A percentile compares a stretch with the other conserved stretches of the same genome.
phyloP scores from a whole-genome alignment of 306 rosid genomes.

The Acacia confusa region DNA sequence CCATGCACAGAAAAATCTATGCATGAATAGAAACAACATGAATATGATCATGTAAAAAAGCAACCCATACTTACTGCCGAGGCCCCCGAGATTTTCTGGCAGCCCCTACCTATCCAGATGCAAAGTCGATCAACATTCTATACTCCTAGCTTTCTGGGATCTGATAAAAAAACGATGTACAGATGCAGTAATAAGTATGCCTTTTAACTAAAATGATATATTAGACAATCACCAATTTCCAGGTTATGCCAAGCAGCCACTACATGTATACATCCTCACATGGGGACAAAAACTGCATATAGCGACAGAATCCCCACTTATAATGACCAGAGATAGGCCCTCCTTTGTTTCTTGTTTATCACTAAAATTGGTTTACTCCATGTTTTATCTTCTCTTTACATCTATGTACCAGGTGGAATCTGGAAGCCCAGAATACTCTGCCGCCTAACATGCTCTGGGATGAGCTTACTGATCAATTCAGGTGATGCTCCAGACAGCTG shows the following conservation, averaged over 20 bases:
- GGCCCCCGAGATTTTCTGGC: slow-evolving; percentile 30
- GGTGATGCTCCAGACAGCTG: slow-evolving; percentile 79
- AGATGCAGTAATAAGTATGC: slow-evolving; percentile 32
- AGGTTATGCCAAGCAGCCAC: slow-evolving; percentile 52
- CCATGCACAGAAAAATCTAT: background rate
- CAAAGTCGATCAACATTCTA: slow-evolving; percentile 30
- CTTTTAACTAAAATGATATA: slow-evolving; percentile 46
- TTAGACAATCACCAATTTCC: slow-evolving; percentile 48
- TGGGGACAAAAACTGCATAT: slow-evolving; percentile 51
- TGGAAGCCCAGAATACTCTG: slow-evolving; percentile 54
- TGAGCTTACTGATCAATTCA: slow-evolving; percentile 73
- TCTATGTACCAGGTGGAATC: slow-evolving; percentile 57
- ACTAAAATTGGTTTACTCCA: slow-evolving; percentile 39
- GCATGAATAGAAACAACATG: slow-evolving; percentile 4
- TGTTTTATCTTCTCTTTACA: slow-evolving; percentile 42
- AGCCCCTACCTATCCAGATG: slow-evolving; percentile 31
- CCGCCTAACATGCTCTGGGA: slow-evolving; percentile 86
- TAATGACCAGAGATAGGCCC: slow-evolving; percentile 47
- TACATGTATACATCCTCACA: slow-evolving; percentile 60
- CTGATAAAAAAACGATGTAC: slow-evolving; percentile 43
- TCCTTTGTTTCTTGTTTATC: slow-evolving; percentile 46
- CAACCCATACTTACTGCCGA: slow-evolving; percentile 20
- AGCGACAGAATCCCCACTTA: slow-evolving; percentile 48
- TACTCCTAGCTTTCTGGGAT: slow-evolving; percentile 33
- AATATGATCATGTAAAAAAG: slow-evolving; percentile 1